Evolutionary conservation across 2,329 filamentous ascomycete genomes (phyloP).

Genomic region (Clarireedia monteithiana): DNA sequence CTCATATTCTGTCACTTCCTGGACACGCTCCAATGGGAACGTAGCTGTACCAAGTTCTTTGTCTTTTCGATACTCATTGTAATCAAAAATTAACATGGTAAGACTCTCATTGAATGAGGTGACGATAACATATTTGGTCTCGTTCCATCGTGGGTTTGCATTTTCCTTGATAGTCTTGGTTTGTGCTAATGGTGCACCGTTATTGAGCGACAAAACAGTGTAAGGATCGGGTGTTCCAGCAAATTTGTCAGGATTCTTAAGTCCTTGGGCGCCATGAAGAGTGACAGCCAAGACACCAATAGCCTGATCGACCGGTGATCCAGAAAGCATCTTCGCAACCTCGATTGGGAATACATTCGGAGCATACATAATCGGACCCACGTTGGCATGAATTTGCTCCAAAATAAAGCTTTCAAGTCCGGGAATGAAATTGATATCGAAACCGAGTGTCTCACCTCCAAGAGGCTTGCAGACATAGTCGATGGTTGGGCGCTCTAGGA

Average conservation of each 20-base stretch:
- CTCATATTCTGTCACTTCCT: constrained; percentile 69
- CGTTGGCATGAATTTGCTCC: constrained; percentile 90
- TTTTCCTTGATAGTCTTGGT: constrained; percentile 86
- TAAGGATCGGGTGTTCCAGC: constrained; percentile 89
- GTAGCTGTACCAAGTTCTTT: constrained; percentile 86
- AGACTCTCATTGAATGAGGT: constrained; percentile 84
- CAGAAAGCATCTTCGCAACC: constrained; percentile 95
- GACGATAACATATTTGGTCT: constrained; percentile 92
- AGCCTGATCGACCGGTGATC: constrained; percentile 88
- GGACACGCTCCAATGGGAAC: constrained; percentile 76
- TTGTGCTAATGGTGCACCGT: constrained; percentile 69
- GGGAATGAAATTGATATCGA: constrained; percentile 98
- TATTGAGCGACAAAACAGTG: constrained; percentile 75
- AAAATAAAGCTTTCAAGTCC: constrained; percentile 89
- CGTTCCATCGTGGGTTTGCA: constrained; percentile 85
- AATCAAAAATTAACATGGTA: constrained; percentile 81
- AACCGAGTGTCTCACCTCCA: constrained; percentile 89
- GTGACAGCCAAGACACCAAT: constrained; percentile 91
- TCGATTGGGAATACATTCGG: constrained; percentile 98
- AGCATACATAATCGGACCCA: constrained; percentile 95
- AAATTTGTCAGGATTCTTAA: constrained; percentile 95
- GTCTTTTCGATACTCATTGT: constrained; percentile 93
- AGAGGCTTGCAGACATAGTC: constrained; percentile 98
- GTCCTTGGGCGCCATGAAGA: constrained; percentile 79
- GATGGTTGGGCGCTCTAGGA: constrained; percentile 79